phyloP scores from a whole-genome alignment of 1,139 yeast genomes.

The Debaryomyces sp. region DNA sequence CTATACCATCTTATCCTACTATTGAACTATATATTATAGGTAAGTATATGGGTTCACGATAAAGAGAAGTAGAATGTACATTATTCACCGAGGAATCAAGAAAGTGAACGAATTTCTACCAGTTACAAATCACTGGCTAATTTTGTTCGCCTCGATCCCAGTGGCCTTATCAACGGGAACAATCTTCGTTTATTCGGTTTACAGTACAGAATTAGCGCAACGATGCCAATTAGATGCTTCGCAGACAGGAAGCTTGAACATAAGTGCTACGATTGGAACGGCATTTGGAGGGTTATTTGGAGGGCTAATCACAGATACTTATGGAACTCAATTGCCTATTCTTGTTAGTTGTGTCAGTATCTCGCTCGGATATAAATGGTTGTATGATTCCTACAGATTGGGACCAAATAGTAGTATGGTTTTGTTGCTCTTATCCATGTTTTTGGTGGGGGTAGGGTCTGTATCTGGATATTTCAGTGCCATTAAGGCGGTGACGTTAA shows the following conservation, averaged over 20 bases:
- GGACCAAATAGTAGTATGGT: conserved; percentile 21
- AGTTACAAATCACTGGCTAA: conserved; percentile 31
- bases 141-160: conserved; percentile 28
- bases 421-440: conserved; percentile 30
- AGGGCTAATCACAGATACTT: conserved; percentile 34
- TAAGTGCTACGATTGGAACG: conserved; percentile 34
- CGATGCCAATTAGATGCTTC: conserved; percentile 31
- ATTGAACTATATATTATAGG: not conserved
- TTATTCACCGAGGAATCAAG: conserved; percentile 19
- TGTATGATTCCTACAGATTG: conserved; percentile 22
- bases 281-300: conserved; percentile 36
- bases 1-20: not conserved
- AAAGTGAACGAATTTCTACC: conserved; percentile 27
- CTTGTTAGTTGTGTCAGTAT: conserved; percentile 27
- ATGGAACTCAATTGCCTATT: conserved; percentile 40
- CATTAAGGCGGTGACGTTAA: conserved; percentile 36
- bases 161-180: conserved; percentile 39
- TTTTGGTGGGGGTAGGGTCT: conserved; percentile 36
- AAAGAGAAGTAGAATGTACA: conserved; percentile 12
- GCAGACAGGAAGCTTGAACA: conserved; percentile 32
- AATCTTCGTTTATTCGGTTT: conserved; percentile 36
- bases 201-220: conserved; percentile 35
- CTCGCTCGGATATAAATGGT: conserved; percentile 31
- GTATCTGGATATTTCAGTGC: conserved; percentile 38
- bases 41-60: not conserved